Evolutionary conservation across 2,329 filamentous ascomycete genomes (phyloP).

Genomic region (Emydomyces testavorans): DNA sequence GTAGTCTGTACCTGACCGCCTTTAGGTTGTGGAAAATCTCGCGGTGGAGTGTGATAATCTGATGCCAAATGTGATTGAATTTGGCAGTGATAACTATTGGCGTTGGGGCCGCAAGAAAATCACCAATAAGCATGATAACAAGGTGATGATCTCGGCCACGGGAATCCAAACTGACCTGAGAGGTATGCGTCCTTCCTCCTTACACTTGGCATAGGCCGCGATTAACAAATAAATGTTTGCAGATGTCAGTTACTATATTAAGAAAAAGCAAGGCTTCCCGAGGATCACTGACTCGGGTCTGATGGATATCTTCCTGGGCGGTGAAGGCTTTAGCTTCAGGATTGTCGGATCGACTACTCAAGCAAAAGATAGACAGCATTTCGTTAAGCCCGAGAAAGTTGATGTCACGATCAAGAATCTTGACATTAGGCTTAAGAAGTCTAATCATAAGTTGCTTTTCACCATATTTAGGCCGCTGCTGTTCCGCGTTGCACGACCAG

Average conservation of each 20-base stretch:
- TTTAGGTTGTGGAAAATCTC: slow-evolving; percentile 70
- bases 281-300: slow-evolving; percentile 77
- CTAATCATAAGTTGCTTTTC: slow-evolving; percentile 88
- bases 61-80: slow-evolving; percentile 80
- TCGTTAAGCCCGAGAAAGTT: slow-evolving; percentile 91
- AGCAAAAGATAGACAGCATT: slow-evolving; percentile 61
- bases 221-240: slow-evolving; percentile 14
- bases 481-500: slow-evolving; percentile 71
- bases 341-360: slow-evolving; percentile 76
- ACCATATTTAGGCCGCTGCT: slow-evolving; percentile 74
- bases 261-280: slow-evolving; percentile 89
- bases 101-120: slow-evolving; percentile 86
- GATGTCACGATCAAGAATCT: slow-evolving; percentile 70
- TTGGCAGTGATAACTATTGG: slow-evolving; percentile 87
- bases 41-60: slow-evolving; percentile 95
- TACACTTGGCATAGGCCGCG: neutral
- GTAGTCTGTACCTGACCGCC: neutral
- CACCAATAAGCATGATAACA: slow-evolving; percentile 69
- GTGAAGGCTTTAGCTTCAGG: slow-evolving; percentile 81
- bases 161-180: slow-evolving; percentile 86
- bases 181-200: slow-evolving; percentile 20
- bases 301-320: slow-evolving; percentile 76
- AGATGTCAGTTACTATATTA: slow-evolving; percentile 89
- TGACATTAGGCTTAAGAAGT: slow-evolving; percentile 83
- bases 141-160: slow-evolving; percentile 71